Conservation (phyloP, 495 filamentous ascomycete genomes). For the Tuber calosporum region DNA sequence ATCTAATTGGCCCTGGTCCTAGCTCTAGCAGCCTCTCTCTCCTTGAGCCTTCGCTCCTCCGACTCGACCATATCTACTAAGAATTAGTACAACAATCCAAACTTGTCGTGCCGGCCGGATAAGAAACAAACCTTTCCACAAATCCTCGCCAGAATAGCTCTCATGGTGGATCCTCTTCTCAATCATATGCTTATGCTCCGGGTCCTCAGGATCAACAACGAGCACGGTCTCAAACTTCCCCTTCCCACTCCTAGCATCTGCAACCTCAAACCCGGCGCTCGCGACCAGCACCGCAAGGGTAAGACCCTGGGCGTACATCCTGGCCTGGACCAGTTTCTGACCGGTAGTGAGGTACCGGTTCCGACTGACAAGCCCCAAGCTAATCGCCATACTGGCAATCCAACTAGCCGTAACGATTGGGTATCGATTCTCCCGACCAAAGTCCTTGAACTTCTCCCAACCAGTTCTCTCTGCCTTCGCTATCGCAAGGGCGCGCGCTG, state of each 20-base stretch:
- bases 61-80: constrained; percentile 63
- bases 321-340: constrained; percentile 95
- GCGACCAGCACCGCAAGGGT: constrained; percentile 83
- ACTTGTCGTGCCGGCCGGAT: neutral
- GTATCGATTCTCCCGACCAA: constrained; percentile 76
- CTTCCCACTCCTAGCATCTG: constrained; percentile 65
- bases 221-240: constrained; percentile 70
- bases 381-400: constrained; percentile 71
- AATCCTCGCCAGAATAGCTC: constrained; percentile 68
- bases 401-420: constrained; percentile 77
- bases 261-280: constrained; percentile 81
- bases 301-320: constrained; percentile 95
- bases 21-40: constrained; percentile 49
- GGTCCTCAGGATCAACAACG: constrained; percentile 64
- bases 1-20: constrained; percentile 28
- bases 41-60: constrained; percentile 61
- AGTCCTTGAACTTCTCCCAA: constrained; percentile 52
- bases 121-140: constrained; percentile 66
- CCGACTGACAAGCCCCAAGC: constrained; percentile 67
- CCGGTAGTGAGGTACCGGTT: constrained; percentile 64
- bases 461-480: constrained; percentile 49
- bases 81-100: neutral
- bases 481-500: constrained; percentile 49
- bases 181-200: constrained; percentile 63
- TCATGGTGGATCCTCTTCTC: constrained; percentile 66